A percentile compares a stretch with the other conserved stretches of the same genome.
Evolutionary conservation across 75 land plant genomes (phyloP).

Genomic region (Adiantum capillusveneris): DNA sequence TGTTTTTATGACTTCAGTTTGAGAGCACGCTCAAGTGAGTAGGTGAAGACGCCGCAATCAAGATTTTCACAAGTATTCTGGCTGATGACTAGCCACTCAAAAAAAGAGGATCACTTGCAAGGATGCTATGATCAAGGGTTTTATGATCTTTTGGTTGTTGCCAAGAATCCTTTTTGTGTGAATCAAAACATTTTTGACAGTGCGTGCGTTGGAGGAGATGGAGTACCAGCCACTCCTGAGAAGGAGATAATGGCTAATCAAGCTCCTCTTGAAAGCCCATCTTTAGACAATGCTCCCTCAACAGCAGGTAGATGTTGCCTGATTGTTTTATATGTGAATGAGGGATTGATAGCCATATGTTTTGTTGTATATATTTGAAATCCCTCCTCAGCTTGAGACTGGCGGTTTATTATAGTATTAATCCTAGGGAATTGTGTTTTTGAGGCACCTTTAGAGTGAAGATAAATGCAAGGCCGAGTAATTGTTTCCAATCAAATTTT

Average conservation of each 20-base stretch:
- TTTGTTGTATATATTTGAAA: no score
- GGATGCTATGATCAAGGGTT: constrained; percentile 2
- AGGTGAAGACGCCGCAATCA: no score
- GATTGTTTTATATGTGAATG: no score
- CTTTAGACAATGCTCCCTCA: background rate
- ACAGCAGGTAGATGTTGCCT: background rate
- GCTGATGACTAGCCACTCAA: background rate
- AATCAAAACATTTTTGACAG: background rate
- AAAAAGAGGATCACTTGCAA: background rate
- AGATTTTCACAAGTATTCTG: no score
- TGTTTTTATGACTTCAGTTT: no score
- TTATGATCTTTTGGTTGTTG: background rate
- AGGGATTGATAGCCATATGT: no score
- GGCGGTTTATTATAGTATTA: no score
- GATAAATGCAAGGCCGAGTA: background rate
- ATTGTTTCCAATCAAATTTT: background rate
- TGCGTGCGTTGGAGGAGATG: background rate
- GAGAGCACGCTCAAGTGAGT: no score
- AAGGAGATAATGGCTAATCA: background rate
- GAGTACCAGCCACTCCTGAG: background rate
- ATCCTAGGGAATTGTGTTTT: no score
- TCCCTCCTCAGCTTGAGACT: no score
- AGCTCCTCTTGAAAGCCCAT: background rate
- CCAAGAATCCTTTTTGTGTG: background rate
- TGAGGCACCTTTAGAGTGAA: no score